These are phyloP conservation scores for Neofusicoccum umdonicola DNA, from an alignment of 2,329 filamentous ascomycete species.

Conservation along the genomic window DNA sequence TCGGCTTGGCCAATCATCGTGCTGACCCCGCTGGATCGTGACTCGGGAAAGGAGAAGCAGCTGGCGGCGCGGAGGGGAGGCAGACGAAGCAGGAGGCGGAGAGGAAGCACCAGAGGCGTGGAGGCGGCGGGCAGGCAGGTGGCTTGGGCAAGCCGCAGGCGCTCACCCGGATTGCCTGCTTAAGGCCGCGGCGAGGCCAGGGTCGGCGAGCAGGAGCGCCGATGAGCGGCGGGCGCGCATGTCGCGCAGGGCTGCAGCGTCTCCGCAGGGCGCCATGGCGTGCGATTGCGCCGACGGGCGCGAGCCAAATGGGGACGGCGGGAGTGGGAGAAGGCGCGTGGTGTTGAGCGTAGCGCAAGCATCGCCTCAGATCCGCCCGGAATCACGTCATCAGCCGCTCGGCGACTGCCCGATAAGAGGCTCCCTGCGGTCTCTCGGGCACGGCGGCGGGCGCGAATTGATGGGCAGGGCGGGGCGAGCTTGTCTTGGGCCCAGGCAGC, in stretches of 20 bases:
- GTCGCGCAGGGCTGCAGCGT: background rate
- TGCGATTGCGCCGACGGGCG: background rate
- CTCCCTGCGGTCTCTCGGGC: no score
- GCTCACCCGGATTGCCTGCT: slow-evolving; percentile 1
- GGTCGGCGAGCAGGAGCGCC: background rate
- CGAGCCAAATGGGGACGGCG: background rate
- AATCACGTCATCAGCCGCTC: background rate
- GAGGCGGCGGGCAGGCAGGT: background rate
- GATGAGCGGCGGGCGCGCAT: background rate
- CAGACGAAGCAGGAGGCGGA: no score
- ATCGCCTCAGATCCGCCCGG: slow-evolving; percentile 4
- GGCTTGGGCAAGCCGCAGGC: background rate
- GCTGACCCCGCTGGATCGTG: background rate
- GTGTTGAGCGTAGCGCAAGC: slow-evolving; percentile 7
- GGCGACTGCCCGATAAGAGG: background rate
- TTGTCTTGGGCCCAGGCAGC: no score
- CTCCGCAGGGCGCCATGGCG: background rate
- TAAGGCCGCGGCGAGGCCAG: background rate
- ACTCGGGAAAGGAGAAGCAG: background rate
- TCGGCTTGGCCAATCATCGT: slow-evolving; percentile 10
- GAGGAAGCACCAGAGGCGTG: no score
- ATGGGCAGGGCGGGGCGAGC: no score
- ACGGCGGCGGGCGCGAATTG: no score
- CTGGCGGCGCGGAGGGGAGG: no score
- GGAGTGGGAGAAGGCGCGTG: background rate